A percentile compares a stretch with the other conserved stretches of the same genome.
Evolutionary conservation across 257 asterid species (phyloP).

Genomic region (Przewalskia tangutica): DNA sequence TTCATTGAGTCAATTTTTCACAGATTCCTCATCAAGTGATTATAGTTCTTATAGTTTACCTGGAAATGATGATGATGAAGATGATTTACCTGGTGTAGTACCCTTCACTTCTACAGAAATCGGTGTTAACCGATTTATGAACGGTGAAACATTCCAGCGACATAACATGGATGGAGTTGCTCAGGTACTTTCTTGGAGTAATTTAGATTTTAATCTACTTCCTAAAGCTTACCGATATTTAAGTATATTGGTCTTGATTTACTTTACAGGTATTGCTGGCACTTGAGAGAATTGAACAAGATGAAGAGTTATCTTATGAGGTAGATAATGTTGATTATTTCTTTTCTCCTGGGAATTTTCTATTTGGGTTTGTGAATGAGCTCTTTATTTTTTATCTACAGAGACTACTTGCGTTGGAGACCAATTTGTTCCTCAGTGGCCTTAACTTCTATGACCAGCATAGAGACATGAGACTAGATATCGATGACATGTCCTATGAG

Average conservation of each 20-base stretch:
- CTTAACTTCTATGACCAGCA: conserved; percentile 70
- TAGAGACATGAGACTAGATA: conserved; percentile 78
- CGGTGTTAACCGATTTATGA: conserved; percentile 22
- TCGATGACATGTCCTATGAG: conserved; percentile 95
- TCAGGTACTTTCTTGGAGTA: conserved; percentile 39
- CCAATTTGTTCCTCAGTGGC: conserved; percentile 51
- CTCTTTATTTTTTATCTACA: conserved; percentile 20
- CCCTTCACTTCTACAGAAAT: conserved; percentile 27
- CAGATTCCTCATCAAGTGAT: conserved; percentile 33
- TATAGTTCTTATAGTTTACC: conserved; percentile 35
- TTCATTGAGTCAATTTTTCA: conserved; percentile 18
- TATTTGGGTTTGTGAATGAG: not conserved
- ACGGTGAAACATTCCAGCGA: conserved; percentile 25
- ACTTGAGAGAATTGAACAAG: conserved; percentile 79
- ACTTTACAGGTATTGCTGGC: conserved; percentile 52
- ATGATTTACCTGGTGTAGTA: conserved; percentile 9
- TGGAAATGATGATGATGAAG: conserved; percentile 18
- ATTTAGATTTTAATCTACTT: not conserved
- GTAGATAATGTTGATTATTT: conserved; percentile 22
- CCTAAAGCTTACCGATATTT: conserved; percentile 1
- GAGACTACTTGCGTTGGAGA: conserved; percentile 65
- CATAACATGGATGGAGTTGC: conserved; percentile 48
- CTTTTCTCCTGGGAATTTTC: not conserved
- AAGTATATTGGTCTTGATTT: not conserved
- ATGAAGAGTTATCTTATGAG: conserved; percentile 59